phyloP scores from a whole-genome alignment of 495 filamentous ascomycete genomes.

The Darksidea phi region DNA sequence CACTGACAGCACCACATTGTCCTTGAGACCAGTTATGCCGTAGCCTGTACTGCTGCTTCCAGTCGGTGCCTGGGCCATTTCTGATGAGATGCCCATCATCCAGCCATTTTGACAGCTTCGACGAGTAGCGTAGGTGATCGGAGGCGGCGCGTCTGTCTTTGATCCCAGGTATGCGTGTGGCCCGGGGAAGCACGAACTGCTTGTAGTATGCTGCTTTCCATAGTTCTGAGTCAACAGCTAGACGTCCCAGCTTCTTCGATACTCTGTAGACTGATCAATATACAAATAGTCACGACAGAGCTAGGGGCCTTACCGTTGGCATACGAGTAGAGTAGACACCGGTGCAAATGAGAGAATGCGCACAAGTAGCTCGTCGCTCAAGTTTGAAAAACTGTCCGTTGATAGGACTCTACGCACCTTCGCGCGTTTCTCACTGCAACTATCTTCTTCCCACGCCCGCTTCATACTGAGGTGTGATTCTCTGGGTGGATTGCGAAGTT shows the following conservation, averaged over 20 bases:
- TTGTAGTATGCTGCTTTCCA: conserved; percentile 91
- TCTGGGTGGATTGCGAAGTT: not conserved
- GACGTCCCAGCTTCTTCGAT: conserved; percentile 71
- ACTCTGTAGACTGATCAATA: conserved; percentile 50
- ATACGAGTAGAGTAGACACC: conserved; percentile 64
- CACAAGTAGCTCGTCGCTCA: conserved; percentile 87
- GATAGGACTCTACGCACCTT: conserved; percentile 34
- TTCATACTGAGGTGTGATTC: conserved; percentile 14
- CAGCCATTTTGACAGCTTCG: conserved; percentile 77
- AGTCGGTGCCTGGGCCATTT: conserved; percentile 59
- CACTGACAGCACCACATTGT: conserved; percentile 73
- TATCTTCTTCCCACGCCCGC: conserved; percentile 22
- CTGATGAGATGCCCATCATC: conserved; percentile 62
- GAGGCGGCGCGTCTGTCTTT: conserved; percentile 47
- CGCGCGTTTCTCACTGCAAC: conserved; percentile 6
- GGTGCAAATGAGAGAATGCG: conserved; percentile 78
- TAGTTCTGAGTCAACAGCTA: conserved; percentile 79
- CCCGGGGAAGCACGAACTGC: conserved; percentile 82
- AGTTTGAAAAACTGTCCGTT: conserved; percentile 54
- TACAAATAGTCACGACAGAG: conserved; percentile 5
- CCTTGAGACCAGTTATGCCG: conserved; percentile 90
- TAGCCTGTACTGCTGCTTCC: conserved; percentile 89
- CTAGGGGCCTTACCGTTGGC: conserved; percentile 56
- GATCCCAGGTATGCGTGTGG: conserved; percentile 69
- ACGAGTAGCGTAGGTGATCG: conserved; percentile 62